Evolutionary conservation across 352 stramenopile species (phyloP).

Genomic region (Globisporangium perplexum): DNA sequence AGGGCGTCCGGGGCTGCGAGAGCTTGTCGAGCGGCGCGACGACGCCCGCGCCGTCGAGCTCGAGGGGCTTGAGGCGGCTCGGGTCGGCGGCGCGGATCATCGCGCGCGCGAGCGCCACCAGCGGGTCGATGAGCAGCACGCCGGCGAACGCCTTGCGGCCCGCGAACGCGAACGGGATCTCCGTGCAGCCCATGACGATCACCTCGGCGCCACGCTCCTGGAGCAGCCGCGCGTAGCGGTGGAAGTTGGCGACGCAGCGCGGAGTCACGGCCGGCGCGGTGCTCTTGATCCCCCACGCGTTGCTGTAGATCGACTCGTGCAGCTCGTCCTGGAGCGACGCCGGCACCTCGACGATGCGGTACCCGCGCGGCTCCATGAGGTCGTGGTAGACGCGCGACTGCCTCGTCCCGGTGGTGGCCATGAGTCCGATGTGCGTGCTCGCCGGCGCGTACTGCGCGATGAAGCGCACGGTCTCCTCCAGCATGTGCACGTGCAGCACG

Average conservation of each 20-base stretch:
- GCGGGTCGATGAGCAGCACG: conserved; percentile 59
- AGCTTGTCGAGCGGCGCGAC: conserved; percentile 20
- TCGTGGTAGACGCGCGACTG: conserved; percentile 65
- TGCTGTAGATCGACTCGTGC: conserved; percentile 73
- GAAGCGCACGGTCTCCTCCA: conserved; percentile 63
- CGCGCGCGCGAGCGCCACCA: conserved; percentile 63
- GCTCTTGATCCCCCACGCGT: conserved; percentile 70
- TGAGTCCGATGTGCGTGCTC: conserved; percentile 45
- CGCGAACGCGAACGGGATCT: conserved; percentile 71
- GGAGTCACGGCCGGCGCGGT: conserved; percentile 49
- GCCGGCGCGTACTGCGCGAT: conserved; percentile 37
- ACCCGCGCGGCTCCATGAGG: conserved; percentile 54
- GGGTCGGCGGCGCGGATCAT: conserved; percentile 64
- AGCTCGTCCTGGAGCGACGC: conserved; percentile 46
- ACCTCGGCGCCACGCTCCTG: conserved; percentile 42
- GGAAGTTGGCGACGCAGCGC: conserved; percentile 50
- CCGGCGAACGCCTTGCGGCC: conserved; percentile 35
- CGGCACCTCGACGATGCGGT: conserved; percentile 46
- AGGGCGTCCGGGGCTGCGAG: neutral
- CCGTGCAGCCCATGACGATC: conserved; percentile 71
- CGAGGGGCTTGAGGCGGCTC: conserved; percentile 33
- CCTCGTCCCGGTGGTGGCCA: conserved; percentile 65
- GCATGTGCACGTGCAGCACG: conserved; percentile 51
- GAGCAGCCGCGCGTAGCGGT: conserved; percentile 46
- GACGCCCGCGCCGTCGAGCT: conserved; percentile 9